Percentiles rank a stretch among this genome's conserved stretches.
Evolutionary conservation across 306 rosid species (phyloP).

Genomic region (Prunus salicina): DNA sequence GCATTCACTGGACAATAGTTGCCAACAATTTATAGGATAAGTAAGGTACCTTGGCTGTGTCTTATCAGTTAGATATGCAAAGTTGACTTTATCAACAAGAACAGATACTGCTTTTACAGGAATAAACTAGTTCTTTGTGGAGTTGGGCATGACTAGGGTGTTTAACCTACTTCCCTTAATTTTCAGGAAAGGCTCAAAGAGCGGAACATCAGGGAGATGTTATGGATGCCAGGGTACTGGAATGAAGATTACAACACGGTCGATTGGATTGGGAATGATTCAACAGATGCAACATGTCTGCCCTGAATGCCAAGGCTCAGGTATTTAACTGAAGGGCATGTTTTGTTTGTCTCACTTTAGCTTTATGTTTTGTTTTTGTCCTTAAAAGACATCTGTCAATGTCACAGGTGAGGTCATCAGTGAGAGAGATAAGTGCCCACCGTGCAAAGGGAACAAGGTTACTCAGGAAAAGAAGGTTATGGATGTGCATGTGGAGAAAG

Average conservation of each 20-base stretch:
- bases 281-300: slow-evolving; percentile 76
- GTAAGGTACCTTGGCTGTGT: slow-evolving; percentile 1
- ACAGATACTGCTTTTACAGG: background rate
- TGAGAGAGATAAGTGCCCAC: slow-evolving; percentile 71
- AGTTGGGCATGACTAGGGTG: background rate
- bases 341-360: background rate
- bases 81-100: background rate
- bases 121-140: background rate
- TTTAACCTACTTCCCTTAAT: background rate
- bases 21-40: background rate
- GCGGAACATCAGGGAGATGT: slow-evolving; percentile 62
- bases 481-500: slow-evolving; percentile 71
- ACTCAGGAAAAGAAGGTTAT: slow-evolving; percentile 66
- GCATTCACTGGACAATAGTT: slow-evolving; percentile 9
- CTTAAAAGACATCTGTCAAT: slow-evolving; percentile 16
- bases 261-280: slow-evolving; percentile 66
- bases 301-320: slow-evolving; percentile 66
- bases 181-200: slow-evolving; percentile 74
- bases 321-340: slow-evolving; percentile 35
- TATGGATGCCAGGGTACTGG: slow-evolving; percentile 75
- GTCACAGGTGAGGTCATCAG: slow-evolving; percentile 63
- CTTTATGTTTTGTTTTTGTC: background rate
- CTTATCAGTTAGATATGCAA: background rate
- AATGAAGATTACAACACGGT: slow-evolving; percentile 58
- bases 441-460: slow-evolving; percentile 65